Evolutionary conservation across 352 stramenopile genomes (phyloP).

Genomic region (Peronospora tabacina): DNA sequence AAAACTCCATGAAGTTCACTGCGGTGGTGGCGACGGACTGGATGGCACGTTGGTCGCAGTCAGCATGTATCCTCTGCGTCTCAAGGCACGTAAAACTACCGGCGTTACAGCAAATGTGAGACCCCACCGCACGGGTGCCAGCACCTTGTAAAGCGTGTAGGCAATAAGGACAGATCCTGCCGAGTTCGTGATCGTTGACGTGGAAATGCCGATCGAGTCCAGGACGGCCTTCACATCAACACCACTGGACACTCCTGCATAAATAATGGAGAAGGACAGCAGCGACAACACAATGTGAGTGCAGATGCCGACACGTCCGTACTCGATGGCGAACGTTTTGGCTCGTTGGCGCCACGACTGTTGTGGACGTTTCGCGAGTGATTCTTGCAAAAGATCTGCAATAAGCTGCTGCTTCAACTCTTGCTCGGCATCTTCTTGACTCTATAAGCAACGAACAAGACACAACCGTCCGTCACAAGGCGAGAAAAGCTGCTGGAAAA

Average conservation of each 20-base stretch:
- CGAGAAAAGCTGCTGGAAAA: neutral
- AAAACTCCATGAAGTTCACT: conserved; percentile 13
- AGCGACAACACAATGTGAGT: conserved; percentile 74
- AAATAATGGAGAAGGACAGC: conserved; percentile 70
- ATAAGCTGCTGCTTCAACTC: conserved; percentile 18
- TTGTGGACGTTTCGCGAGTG: conserved; percentile 5
- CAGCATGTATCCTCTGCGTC: conserved; percentile 69
- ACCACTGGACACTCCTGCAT: conserved; percentile 56
- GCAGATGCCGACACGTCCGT: conserved; percentile 65
- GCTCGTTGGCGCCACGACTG: conserved; percentile 57
- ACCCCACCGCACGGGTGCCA: conserved; percentile 67
- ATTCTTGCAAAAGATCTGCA: too few relatives aligned
- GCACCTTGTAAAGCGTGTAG: conserved; percentile 78
- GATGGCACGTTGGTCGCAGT: conserved; percentile 24
- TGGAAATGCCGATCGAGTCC: conserved; percentile 36
- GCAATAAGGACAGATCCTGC: conserved; percentile 71
- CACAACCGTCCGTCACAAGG: neutral
- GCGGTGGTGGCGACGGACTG: conserved; percentile 5
- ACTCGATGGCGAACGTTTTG: conserved; percentile 79
- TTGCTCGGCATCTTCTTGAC: conserved; percentile 8
- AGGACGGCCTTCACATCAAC: conserved; percentile 57
- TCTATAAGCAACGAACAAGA: conserved; percentile 1
- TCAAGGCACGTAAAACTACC: conserved; percentile 62
- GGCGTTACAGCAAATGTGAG: conserved; percentile 76
- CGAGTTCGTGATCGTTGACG: conserved; percentile 44